Conservation (phyloP, 2,329 filamentous ascomycete genomes). For the Colletotrichum acutatum region DNA sequence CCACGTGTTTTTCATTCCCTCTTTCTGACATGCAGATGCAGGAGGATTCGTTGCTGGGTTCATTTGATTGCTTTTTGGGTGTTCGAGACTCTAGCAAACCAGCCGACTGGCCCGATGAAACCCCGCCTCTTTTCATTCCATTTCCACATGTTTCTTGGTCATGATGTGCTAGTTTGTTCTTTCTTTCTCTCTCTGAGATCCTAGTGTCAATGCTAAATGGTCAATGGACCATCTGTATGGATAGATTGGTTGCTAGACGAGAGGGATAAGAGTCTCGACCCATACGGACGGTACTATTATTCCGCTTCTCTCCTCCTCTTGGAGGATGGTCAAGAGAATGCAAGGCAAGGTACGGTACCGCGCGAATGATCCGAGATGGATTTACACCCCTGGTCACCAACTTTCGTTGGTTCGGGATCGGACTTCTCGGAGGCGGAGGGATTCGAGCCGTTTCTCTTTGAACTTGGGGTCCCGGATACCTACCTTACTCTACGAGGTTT, state of each 20-base stretch:
- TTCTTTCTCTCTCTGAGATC: background rate
- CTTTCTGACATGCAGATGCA: background rate
- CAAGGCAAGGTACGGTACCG: slow-evolving; percentile 1
- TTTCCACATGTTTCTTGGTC: background rate
- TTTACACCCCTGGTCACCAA: background rate
- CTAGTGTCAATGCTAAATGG: background rate
- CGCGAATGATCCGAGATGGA: slow-evolving; percentile 5
- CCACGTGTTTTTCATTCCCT: background rate
- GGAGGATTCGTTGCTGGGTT: background rate
- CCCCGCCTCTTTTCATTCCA: background rate
- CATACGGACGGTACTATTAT: background rate
- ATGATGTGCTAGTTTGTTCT: background rate
- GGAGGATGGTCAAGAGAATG: background rate
- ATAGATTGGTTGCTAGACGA: background rate
- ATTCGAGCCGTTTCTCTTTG: background rate
- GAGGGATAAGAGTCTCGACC: background rate
- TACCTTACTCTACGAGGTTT: background rate
- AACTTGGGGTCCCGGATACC: too few species aligned
- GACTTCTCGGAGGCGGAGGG: background rate
- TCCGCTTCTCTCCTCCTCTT: background rate
- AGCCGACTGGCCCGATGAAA: background rate
- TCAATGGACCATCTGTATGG: too few species aligned
- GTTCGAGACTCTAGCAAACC: background rate
- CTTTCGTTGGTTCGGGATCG: background rate
- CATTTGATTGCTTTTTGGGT: background rate